Conservation (phyloP, 225 moss, liverwort and hornwort species). For the Physcomitrellopsis africana region DNA sequence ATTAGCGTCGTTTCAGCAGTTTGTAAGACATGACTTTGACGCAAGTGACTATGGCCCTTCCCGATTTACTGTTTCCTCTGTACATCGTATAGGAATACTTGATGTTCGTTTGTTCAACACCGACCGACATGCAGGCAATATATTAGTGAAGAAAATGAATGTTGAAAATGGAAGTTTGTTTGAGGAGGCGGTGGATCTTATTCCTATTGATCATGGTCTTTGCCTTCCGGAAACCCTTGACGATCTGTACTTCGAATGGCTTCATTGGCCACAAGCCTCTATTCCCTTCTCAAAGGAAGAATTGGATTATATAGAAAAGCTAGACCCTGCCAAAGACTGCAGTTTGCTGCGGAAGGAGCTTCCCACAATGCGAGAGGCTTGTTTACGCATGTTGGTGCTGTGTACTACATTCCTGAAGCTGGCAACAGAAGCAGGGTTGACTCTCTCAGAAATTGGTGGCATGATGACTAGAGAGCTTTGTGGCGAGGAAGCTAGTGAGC, state of each 20-base stretch:
- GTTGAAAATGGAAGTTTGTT: conserved; percentile 54
- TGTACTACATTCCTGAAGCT: conserved; percentile 82
- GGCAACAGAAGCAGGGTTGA: conserved; percentile 75
- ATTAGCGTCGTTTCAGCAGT: conserved; percentile 90
- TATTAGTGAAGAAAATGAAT: conserved; percentile 74
- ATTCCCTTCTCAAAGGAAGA: conserved; percentile 86
- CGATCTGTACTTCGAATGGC: conserved; percentile 96
- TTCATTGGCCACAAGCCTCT: conserved; percentile 95
- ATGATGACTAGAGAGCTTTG: conserved; percentile 93
- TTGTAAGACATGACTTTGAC: conserved; percentile 81
- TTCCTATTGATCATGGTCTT: conserved; percentile 92
- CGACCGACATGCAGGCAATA: conserved; percentile 93
- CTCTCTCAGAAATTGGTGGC: conserved; percentile 83
- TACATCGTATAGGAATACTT: conserved; percentile 89
- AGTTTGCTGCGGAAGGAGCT: conserved; percentile 69
- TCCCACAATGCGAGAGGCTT: conserved; percentile 75
- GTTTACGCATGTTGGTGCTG: conserved; percentile 74
- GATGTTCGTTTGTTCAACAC: conserved; percentile 88
- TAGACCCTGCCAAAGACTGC: conserved; percentile 65
- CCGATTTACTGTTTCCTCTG: conserved; percentile 75
- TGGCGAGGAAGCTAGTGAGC: conserved; percentile 86
- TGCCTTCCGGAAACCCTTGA: conserved; percentile 86
- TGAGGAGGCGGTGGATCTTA: conserved; percentile 68
- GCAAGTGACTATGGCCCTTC: conserved; percentile 86
- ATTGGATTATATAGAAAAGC: conserved; percentile 67